phyloP scores from a whole-genome alignment of 192 early-diverging fungal species.

The Dispira parvispora region DNA sequence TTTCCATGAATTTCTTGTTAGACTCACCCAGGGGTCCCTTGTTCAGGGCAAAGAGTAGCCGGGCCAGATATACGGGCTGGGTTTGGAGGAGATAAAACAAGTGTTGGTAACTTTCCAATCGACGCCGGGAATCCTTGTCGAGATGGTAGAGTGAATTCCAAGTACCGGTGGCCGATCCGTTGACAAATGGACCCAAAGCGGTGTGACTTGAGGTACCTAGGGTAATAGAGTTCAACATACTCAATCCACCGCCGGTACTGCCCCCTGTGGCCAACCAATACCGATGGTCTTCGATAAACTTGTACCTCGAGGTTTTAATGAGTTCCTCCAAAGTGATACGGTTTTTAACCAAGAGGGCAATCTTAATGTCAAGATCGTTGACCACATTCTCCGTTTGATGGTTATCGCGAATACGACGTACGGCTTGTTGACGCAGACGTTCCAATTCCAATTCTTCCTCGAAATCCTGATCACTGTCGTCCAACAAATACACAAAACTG shows the following conservation, averaged over 20 bases:
- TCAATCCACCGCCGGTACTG: neutral
- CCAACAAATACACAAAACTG: constrained; percentile 71
- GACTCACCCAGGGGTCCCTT: constrained; percentile 37
- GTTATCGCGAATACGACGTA: constrained; percentile 82
- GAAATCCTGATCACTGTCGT: constrained; percentile 81
- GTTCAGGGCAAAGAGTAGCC: constrained; percentile 75
- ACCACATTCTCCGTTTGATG: constrained; percentile 56
- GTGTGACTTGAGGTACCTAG: neutral
- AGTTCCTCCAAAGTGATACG: constrained; percentile 82
- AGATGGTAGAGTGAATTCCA: constrained; percentile 55
- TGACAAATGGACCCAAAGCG: constrained; percentile 15
- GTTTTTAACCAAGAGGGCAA: constrained; percentile 90
- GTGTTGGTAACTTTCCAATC: constrained; percentile 74
- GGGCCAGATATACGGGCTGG: constrained; percentile 79
- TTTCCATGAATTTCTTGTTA: constrained; percentile 70
- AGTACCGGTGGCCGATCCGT: constrained; percentile 20
- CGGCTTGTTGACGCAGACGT: constrained; percentile 65
- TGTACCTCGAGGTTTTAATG: constrained; percentile 6
- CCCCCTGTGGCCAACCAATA: neutral
- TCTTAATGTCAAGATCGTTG: constrained; percentile 87
- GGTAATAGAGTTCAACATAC: neutral
- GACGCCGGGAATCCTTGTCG: constrained; percentile 72
- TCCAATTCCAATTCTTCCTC: constrained; percentile 87
- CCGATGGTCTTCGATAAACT: constrained; percentile 7
- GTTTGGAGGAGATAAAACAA: constrained; percentile 96